Evolutionary conservation across 208 protist species (phyloP), one percentile per base, ranked within the genome.

Genomic region (Trypanosoma theileri): DNA sequence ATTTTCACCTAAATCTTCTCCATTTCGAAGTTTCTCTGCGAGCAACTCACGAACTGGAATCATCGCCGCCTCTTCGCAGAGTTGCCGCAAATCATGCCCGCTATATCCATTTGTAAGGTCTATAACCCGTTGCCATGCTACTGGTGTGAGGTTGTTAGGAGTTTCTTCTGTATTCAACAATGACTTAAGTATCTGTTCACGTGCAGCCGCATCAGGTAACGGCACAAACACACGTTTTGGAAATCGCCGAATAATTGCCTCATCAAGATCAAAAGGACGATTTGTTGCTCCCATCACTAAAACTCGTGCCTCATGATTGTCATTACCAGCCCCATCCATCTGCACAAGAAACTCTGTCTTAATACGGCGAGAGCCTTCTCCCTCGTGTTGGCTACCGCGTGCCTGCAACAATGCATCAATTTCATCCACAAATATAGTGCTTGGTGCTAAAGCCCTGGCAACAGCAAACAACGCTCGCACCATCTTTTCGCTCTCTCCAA

Each of bases 281-380:
- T 98, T 98, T 21, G 91, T 97, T 3, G 95, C 95, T 16, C 84
- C 95, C 50, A 98, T 58, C 14, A 98, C 80, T 3, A 88, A 72
- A 17, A 97, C 86, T 0, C 73, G 61, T 0, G 77, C 54, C 42
- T 82, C 59, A 9, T 85, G 59, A 21, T 17, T 53, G 59, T 67
- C 59, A 48, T 74, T 74, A 24, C 69, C 59, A 12, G 69, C 69
- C 3, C 63, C 81, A 63, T 96, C 79, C 59, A 96, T 74, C 69
- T 99, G 98, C 3, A 99, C 89, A 3, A 99, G 86, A 48, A 99
- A 97, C 82, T 99, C 98, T 22, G 98, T 99, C 77, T 99, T 99
- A 50, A 99, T 86, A n/a, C 98, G 87, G 12, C 98, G 82, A 6
- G 97, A 86, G 3, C 82, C 78, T 53, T 97, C 91, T 11, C 85